Conservation (phyloP, 495 filamentous ascomycete species). For the Penicillium cinerascens region DNA sequence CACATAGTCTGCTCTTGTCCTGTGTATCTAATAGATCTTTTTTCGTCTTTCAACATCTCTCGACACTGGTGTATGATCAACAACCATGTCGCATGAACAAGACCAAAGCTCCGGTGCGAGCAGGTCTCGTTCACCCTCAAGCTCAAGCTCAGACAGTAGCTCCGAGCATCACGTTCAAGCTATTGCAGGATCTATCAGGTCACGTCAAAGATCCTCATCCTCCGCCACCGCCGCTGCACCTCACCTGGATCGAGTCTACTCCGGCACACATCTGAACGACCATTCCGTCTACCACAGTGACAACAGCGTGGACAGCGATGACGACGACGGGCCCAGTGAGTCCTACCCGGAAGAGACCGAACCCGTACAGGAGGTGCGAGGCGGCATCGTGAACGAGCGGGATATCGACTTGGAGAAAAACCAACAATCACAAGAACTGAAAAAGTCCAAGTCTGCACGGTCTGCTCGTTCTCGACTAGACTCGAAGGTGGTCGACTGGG, state of each 20-base stretch:
- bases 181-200: constrained; percentile 10
- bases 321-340: neutral
- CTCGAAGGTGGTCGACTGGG: constrained; percentile 49
- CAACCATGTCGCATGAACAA: constrained; percentile 4
- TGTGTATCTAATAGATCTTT: neutral
- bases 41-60: neutral
- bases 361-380: constrained; percentile 22
- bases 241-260: constrained; percentile 26
- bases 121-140: constrained; percentile 9
- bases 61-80: neutral
- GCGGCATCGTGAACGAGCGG: constrained; percentile 31
- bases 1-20: neutral
- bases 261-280: constrained; percentile 36
- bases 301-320: constrained; percentile 11
- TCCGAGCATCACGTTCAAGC: constrained; percentile 3
- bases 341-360: constrained; percentile 7
- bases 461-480: constrained; percentile 20
- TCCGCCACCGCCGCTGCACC: constrained; percentile 3
- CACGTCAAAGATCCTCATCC: constrained; percentile 10
- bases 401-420: constrained; percentile 30
- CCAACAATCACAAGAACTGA: constrained; percentile 12
- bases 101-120: constrained; percentile 55
- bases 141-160: constrained; percentile 8
- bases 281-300: constrained; percentile 36
- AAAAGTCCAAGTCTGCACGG: constrained; percentile 21